A percentile compares a stretch with the other conserved stretches of the same genome.
Evolutionary conservation across 257 asterid genomes (phyloP).

Genomic region (Ajuga chamaepitys): DNA sequence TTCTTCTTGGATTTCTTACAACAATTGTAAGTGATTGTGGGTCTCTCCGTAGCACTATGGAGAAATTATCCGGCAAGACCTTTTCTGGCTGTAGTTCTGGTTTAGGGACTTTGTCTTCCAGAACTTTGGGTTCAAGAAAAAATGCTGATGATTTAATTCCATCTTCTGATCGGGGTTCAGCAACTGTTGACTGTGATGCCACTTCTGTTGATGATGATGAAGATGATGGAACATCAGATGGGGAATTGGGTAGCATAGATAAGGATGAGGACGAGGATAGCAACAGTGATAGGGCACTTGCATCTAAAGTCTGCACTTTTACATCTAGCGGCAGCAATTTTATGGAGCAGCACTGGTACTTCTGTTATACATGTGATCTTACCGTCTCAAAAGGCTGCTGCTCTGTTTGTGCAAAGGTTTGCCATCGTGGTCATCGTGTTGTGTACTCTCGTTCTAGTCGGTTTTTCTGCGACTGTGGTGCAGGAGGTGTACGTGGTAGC

Average conservation of each 20-base stretch:
- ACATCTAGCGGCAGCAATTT: constrained; percentile 99
- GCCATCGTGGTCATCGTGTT: constrained; percentile 99
- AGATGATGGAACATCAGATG: constrained; percentile 99
- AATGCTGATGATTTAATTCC: constrained; percentile 56
- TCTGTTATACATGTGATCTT: constrained; percentile 96
- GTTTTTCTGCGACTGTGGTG: constrained; percentile 98
- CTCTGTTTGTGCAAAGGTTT: constrained; percentile 97
- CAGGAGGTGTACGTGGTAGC: constrained; percentile 98
- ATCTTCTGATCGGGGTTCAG: constrained; percentile 66
- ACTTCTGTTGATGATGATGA: constrained; percentile 96
- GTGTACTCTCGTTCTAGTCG: constrained; percentile 99
- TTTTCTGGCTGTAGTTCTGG: constrained; percentile 47
- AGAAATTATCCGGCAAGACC: constrained; percentile 49
- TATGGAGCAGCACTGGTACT: constrained; percentile 99
- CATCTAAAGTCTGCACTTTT: constrained; percentile 94
- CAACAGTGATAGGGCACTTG: constrained; percentile 85
- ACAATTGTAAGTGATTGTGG: constrained; percentile 58
- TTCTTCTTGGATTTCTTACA: constrained; percentile 67
- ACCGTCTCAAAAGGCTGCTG: constrained; percentile 98
- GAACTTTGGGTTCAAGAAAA: constrained; percentile 65
- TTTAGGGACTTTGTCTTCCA: constrained; percentile 45
- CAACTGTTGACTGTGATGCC: constrained; percentile 84
- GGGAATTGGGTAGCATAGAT: constrained; percentile 90
- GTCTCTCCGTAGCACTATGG: constrained; percentile 37
- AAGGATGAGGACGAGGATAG: constrained; percentile 93